A percentile compares a stretch with the other conserved stretches of the same genome.
Evolutionary conservation across 2,329 filamentous ascomycete genomes (phyloP).

Genomic region (Fusarium nygamai): DNA sequence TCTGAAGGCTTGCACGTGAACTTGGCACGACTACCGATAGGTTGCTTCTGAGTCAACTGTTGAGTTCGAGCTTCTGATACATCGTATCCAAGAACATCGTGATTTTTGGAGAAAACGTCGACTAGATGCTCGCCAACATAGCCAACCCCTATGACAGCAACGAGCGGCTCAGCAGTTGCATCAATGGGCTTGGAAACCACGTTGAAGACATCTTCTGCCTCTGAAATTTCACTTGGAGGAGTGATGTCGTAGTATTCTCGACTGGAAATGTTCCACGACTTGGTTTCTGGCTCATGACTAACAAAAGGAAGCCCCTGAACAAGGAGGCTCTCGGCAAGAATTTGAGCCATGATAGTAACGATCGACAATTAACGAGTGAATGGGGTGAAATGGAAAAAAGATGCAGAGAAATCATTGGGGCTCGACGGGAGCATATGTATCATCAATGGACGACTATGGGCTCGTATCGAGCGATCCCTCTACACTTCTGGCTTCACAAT

Average conservation of each 20-base stretch:
- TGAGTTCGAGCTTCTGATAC: conserved; percentile 53
- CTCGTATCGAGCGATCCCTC: conserved; percentile 18
- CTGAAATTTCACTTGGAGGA: conserved; percentile 47
- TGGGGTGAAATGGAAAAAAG: conserved; percentile 8
- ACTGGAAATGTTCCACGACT: conserved; percentile 39
- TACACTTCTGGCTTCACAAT: conserved; percentile 14
- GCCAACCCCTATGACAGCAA: conserved; percentile 63
- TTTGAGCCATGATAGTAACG: conserved; percentile 42
- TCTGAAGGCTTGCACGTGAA: conserved; percentile 53
- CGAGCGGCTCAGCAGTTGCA: conserved; percentile 43
- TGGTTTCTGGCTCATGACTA: conserved; percentile 23
- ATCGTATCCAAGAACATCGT: conserved; percentile 59
- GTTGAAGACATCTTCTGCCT: conserved; percentile 35
- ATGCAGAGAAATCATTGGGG: conserved; percentile 23
- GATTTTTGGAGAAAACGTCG: conserved; percentile 53
- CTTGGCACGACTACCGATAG: conserved; percentile 41
- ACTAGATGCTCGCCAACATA: conserved; percentile 63
- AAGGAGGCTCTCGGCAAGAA: conserved; percentile 37
- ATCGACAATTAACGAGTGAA: conserved; percentile 40
- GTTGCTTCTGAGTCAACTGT: conserved; percentile 46
- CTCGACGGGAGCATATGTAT: conserved; percentile 36
- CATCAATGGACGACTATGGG: not conserved
- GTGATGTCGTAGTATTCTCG: conserved; percentile 48
- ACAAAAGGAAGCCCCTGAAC: conserved; percentile 38
- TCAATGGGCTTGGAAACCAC: conserved; percentile 15